phyloP scores from a whole-genome alignment of 108 stramenopile species.

The Cylindrotheca closterium region DNA sequence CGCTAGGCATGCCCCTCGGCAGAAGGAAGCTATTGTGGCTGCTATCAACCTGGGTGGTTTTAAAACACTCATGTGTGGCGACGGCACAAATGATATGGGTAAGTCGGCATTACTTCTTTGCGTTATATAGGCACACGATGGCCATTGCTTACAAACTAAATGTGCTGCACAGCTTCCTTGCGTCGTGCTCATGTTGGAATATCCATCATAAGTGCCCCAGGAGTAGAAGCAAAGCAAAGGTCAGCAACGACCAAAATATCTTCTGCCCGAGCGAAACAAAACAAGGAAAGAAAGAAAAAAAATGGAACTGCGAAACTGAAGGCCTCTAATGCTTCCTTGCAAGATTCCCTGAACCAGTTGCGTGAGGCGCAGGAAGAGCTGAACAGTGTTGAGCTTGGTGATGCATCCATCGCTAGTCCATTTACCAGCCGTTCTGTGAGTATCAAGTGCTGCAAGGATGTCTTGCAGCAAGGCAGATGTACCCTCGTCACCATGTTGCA shows the following conservation, averaged over 20 bases:
- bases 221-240: slow-evolving; percentile 86
- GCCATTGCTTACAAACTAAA: no score
- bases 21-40: slow-evolving; percentile 93
- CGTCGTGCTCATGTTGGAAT: slow-evolving; percentile 97
- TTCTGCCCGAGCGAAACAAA: slow-evolving; percentile 44
- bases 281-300: slow-evolving; percentile 39
- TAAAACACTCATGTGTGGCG: slow-evolving; percentile 96
- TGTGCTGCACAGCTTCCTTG: slow-evolving; percentile 45
- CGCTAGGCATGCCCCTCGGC: slow-evolving; percentile 93
- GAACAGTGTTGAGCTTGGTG: slow-evolving; percentile 80
- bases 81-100: slow-evolving; percentile 98
- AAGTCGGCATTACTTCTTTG: no score
- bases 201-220: slow-evolving; percentile 91
- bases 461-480: slow-evolving; percentile 94
- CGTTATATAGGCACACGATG: no score
- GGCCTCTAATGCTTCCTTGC: slow-evolving; percentile 27
- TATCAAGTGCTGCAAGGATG: slow-evolving; percentile 80
- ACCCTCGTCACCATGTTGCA: slow-evolving; percentile 93
- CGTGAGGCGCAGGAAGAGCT: slow-evolving; percentile 83
- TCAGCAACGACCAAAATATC: slow-evolving; percentile 45
- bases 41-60: slow-evolving; percentile 86
- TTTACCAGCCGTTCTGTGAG: slow-evolving; percentile 92
- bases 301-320: slow-evolving; percentile 32
- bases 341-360: slow-evolving; percentile 56
- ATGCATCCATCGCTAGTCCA: slow-evolving; percentile 97